Conservation (phyloP, 345 rosid species). For the Sapria himalayana region DNA sequence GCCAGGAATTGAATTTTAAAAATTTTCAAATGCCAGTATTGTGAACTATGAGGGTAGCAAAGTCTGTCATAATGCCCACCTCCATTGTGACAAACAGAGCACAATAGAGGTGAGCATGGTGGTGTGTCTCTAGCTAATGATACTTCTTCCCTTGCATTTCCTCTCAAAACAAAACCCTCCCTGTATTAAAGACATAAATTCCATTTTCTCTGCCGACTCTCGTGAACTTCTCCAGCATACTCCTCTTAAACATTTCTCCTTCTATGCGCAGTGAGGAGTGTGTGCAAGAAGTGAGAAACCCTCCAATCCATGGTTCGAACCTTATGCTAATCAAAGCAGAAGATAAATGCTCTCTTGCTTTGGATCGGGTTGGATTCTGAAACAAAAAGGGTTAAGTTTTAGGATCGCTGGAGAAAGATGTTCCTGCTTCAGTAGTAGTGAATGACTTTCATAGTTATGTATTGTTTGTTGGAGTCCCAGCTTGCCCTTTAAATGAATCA, state of each 20-base stretch:
- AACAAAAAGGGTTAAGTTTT: conserved; percentile 75
- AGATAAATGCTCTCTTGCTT: conserved; percentile 59
- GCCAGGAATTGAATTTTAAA: no score
- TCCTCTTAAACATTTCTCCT: conserved; percentile 31
- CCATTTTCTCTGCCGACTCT: conserved; percentile 33
- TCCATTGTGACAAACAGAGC: conserved; percentile 97
- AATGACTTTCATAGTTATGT: conserved; percentile 94
- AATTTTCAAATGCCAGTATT: no score
- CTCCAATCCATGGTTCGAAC: conserved; percentile 76
- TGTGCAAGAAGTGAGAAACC: conserved; percentile 26
- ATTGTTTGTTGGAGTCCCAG: conserved; percentile 78
- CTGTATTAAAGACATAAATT: conserved; percentile 28
- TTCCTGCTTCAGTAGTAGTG: conserved; percentile 81
- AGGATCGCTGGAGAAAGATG: conserved; percentile 85
- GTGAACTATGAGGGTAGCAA: no score
- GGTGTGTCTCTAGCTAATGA: conserved; percentile 69
- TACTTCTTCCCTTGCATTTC: conserved; percentile 69
- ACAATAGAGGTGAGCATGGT: conserved; percentile 83
- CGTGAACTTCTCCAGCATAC: conserved; percentile 31
- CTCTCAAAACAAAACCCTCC: conserved; percentile 37
- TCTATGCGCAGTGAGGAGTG: conserved; percentile 28
- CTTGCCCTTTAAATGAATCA: conserved; percentile 43
- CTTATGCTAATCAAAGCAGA: conserved; percentile 59
- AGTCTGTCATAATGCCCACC: no score
- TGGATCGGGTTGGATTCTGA: conserved; percentile 35